Percentiles rank a stretch among this genome's conserved stretches.
Conservation (phyloP, 495 filamentous ascomycete species). For the Penicillium dipodomyicola region DNA sequence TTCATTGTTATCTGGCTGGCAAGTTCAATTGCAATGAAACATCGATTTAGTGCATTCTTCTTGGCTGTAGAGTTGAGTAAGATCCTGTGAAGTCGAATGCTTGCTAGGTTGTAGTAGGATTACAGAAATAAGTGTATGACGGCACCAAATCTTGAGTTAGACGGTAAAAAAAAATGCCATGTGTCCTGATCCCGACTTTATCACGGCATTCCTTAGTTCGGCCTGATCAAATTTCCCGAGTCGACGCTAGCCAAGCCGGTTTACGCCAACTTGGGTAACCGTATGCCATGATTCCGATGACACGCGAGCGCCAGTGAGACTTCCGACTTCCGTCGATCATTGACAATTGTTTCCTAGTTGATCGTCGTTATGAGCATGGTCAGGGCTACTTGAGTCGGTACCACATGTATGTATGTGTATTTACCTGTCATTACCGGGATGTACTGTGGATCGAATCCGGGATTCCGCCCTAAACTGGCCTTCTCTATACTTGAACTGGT, state of each 20-base stretch:
- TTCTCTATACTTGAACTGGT: neutral
- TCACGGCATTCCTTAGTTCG: constrained; percentile 12
- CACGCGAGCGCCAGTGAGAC: neutral
- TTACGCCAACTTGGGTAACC: neutral
- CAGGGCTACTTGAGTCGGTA: neutral
- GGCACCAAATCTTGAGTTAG: neutral
- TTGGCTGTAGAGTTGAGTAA: neutral
- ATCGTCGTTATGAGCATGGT: neutral
- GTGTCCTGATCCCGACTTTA: neutral
- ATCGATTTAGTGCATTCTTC: neutral
- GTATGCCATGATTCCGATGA: neutral
- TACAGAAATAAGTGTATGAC: neutral
- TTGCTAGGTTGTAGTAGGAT: neutral
- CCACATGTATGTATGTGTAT: neutral
- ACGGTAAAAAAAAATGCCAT: neutral
- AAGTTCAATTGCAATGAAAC: constrained; percentile 1
- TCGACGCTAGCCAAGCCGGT: neutral
- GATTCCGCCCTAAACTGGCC: neutral
- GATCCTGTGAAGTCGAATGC: no score
- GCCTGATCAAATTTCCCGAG: neutral
- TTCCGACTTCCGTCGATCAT: neutral
- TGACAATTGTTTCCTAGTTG: neutral
- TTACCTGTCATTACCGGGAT: neutral
- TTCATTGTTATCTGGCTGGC: neutral
- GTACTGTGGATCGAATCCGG: neutral